Base-by-base conservation (phyloP, 176 grass and related monocot species). In the Oryza meridionalis region DNA sequence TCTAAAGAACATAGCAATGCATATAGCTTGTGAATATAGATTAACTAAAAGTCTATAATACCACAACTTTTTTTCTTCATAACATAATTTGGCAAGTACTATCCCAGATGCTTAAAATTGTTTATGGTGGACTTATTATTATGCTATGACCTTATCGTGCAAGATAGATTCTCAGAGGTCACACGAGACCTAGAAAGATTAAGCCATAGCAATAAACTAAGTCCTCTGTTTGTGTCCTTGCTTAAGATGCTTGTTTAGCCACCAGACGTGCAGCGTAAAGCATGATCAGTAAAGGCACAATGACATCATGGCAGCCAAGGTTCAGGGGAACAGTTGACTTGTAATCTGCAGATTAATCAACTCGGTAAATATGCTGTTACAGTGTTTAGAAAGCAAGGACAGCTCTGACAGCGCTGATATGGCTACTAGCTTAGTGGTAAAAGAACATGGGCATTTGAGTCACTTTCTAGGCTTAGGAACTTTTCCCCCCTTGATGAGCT, bases 321-420 rank as follows among this genome's bases (percentile, higher is more conserved):
- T 40, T 31, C 63, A 76, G 50, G 69, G 70, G 76, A 79, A 42
- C 80, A 87, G 89, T 84, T 90, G 89, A 87, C 89, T 68, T 87
- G 76, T 70, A 69, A 45, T 43, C 40, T 53, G 80, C 69, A 84
- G 42, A 70, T 55, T 80, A 87, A 65, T 65, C 68, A 87, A 69
- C 75, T 45, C n/a, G 45, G 44, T 53, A 46, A 67, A 76, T 62
- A 33, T 67, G 62, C 12, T 69, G 38, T 87, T 75, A 80, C 89
- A 76, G 84, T 90, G 81, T 68, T 90, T 87, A 76, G 42, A 71
- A 87, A 90, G 89, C 76, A 76, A 84, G 15, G 81, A 80, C 84
- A 58, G 17, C 63, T 86, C 81, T 90, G 85, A 87, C 81, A 80
- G 70, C 43, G 17, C 42, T 58, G 84, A 87, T 87, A 73, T 86